Base-by-base conservation (phyloP, 257 asterid species). In the Orobanche coerulescens region DNA sequence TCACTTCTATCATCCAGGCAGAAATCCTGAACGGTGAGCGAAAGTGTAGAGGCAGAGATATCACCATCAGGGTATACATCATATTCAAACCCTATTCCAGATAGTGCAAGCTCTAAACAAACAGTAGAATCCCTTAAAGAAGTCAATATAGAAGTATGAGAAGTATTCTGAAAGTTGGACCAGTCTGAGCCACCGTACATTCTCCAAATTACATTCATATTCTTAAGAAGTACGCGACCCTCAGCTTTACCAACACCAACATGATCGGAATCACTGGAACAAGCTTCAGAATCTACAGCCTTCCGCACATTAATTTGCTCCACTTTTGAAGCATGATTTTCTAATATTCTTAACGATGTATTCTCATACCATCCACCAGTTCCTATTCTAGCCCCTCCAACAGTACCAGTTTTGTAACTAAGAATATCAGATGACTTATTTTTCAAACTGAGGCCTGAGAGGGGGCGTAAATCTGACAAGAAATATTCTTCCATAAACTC, bases 101-200 rank as follows among this genome's bases (percentile, higher is more conserved):
- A 79, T 50, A 93, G 65, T 33, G 66, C 72, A 67, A 93, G 85
- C 78, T 93, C 97, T 47, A 93, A 68, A 68, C 81, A 84, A 52
- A 68, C 58, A 44, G 82, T 51, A 7, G 72, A 39, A 70, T 84
- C 96, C 76, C 96, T 81, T 24, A 83, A 81, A 70, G 67, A 62
- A 65, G 75, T 58, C 69, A 53, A 43, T 4, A 73, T 62, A 54
- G 79, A 76, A 64, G 75, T 67, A 57, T 69, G 83, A 61, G 69
- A 67, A 48, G 73, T 66, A 68, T 58, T 80, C 68, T 69, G 78
- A 72, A 44, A 62, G 71, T 73, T 80, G 54, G 75, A 66, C 99
- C 97, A 93, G 69, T 86, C 96, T 60, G 88, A 84, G 70, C 99
- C 99, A 50, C 81, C 88, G 61, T 81, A 73, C 84, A 93, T 79